Base-by-base conservation (phyloP, 208 protist genomes). In the Leishmania major region DNA sequence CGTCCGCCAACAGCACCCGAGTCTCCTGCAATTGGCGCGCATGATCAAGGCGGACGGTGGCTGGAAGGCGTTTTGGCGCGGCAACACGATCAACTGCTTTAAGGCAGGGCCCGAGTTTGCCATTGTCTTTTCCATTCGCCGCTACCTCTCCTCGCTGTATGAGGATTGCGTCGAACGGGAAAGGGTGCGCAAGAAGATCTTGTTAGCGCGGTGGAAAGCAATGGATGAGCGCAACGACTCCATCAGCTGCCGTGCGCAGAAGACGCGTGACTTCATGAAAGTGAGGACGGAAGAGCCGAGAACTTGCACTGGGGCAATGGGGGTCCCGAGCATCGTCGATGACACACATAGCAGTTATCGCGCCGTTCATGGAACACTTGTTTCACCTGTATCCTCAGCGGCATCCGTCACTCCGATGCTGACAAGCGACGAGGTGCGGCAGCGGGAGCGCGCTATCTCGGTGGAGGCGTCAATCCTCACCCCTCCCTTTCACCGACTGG, bases 31-130 rank as follows among this genome's bases (percentile, higher is more conserved):
- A 55, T 90, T 96, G 57, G 92, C 90, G 37, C 82, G 88, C n/a
- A 84, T 95, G 49, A 97, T 97, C 77, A 87, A 87, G 59, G 88
- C 82, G 43, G 95, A 97, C 75, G 93, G 93, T 71, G 95, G 95
- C 4, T 90, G 86, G 87, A 79, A 86, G 55, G 90, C 84, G 2
- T 98, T 98, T 82, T 98, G 94, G 93, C 84, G 95, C 15, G 96
- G 96, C 45, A 98, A 98, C 82, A 76, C 90, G 13, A 89, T 98
- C 70, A 98, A 98, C 87, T 96, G 94, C 80, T 87, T 97, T 62
- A 98, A 98, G 81, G 94, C 95, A 13, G 92, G 94, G 11, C 96
- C 96, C 2, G 95, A 98, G 83, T 96, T 98, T 80, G 95, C 95
- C 35, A 90, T 98, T 62, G 89, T 97, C 71, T 98, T 97, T 71